A percentile compares a stretch with the other conserved stretches of the same genome.
Evolutionary conservation across 2,329 filamentous ascomycete species (phyloP).

Genomic region (Sporothrix euskadiensis): DNA sequence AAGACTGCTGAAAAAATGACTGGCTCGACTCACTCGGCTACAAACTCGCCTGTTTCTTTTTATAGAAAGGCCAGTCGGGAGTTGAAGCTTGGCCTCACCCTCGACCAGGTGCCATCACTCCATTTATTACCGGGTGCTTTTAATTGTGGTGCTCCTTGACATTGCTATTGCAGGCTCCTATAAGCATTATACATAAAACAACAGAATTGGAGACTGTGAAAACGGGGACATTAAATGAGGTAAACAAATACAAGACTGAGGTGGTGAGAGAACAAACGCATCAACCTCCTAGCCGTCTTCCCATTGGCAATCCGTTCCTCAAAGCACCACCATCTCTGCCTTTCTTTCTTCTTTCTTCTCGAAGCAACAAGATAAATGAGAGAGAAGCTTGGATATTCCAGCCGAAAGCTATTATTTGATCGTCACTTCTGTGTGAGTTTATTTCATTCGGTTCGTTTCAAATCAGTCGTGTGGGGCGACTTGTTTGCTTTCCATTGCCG

Average conservation of each 20-base stretch:
- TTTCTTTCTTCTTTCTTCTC: neutral
- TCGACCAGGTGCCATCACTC: neutral
- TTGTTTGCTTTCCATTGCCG: slow-evolving; percentile 3
- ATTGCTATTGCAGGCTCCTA: neutral
- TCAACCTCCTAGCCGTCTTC: neutral
- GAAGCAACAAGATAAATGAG: neutral
- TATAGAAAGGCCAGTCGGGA: neutral
- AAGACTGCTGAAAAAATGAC: no score
- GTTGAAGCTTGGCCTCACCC: neutral
- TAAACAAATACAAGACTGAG: neutral
- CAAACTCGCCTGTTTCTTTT: neutral
- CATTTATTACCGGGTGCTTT: neutral
- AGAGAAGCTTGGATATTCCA: neutral
- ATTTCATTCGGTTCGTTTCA: neutral
- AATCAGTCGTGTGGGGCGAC: neutral
- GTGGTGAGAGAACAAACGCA: neutral
- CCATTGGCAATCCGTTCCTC: neutral
- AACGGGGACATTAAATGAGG: neutral
- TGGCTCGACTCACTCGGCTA: neutral
- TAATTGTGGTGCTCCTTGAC: neutral
- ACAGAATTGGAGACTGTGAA: neutral
- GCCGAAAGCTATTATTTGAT: neutral
- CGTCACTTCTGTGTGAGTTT: neutral
- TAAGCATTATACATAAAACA: neutral
- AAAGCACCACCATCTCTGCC: neutral